Evolutionary conservation across 2,329 filamentous ascomycete genomes (phyloP).

Genomic region (Fusarium tricinctum): DNA sequence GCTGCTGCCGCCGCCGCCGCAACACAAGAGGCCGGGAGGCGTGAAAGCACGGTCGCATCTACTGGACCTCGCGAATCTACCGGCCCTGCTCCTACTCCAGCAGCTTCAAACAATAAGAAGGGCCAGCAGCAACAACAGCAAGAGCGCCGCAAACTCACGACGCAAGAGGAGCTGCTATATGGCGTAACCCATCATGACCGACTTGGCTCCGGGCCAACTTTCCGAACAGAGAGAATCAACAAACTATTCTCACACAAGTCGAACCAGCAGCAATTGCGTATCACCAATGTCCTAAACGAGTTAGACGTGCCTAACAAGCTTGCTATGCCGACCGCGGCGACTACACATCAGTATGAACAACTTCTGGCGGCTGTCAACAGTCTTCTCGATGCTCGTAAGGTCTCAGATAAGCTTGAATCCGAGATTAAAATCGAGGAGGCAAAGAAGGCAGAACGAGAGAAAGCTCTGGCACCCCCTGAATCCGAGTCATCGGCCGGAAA

Average conservation of each 20-base stretch:
- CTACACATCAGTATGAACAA: conserved; percentile 78
- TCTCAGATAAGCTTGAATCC: conserved; percentile 80
- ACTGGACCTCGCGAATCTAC: conserved; percentile 55
- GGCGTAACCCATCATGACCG: conserved; percentile 90
- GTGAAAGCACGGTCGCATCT: conserved; percentile 68
- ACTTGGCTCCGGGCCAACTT: conserved; percentile 86
- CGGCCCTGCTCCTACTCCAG: conserved; percentile 52
- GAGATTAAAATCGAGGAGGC: conserved; percentile 74
- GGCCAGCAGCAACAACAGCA: conserved; percentile 53
- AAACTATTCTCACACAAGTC: conserved; percentile 84
- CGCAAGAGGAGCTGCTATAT: conserved; percentile 82
- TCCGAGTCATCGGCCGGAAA: conserved; percentile 40
- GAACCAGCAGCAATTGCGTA: conserved; percentile 80
- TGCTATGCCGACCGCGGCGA: conserved; percentile 79
- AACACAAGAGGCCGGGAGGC: conserved; percentile 58
- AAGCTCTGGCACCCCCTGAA: conserved; percentile 47
- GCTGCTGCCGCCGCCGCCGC: conserved; percentile 50
- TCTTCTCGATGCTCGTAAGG: conserved; percentile 80
- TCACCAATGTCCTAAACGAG: conserved; percentile 78
- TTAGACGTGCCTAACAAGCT: conserved; percentile 78
- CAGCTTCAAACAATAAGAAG: conserved; percentile 65
- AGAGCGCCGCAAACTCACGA: conserved; percentile 78
- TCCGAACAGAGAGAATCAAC: conserved; percentile 86
- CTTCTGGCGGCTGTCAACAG: conserved; percentile 76
- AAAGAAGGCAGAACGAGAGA: conserved; percentile 68